A percentile compares a stretch with the other conserved stretches of the same genome.
phyloP scores from a whole-genome alignment of 2,329 filamentous ascomycete species.

The Didymella sp. region DNA sequence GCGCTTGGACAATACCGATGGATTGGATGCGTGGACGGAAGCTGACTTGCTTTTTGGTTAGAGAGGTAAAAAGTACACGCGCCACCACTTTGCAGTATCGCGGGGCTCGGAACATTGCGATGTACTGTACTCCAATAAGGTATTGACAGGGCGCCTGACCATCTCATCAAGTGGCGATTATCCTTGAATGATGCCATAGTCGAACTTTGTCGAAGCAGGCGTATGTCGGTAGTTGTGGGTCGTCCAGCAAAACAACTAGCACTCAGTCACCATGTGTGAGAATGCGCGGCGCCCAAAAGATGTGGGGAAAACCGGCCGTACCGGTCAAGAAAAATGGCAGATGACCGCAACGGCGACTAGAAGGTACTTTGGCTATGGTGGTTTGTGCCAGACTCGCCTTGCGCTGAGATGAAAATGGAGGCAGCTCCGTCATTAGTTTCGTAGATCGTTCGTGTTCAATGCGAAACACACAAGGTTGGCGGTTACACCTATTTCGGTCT shows the following conservation, averaged over 20 bases:
- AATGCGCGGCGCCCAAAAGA: not conserved
- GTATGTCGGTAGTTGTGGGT: not conserved
- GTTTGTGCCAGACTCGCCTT: slow-evolving; percentile 6
- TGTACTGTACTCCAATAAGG: not conserved
- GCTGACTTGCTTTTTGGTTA: slow-evolving; percentile 23
- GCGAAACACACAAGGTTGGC: slow-evolving; percentile 3
- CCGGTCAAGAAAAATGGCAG: slow-evolving; percentile 14
- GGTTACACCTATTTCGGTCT: not conserved
- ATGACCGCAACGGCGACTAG: slow-evolving; percentile 25
- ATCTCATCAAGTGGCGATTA: not conserved
- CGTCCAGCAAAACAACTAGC: not conserved
- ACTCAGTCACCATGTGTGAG: not conserved
- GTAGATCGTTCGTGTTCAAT: slow-evolving; percentile 14
- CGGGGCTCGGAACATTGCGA: slow-evolving; percentile 19
- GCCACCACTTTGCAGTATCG: slow-evolving; percentile 23
- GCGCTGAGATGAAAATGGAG: slow-evolving; percentile 4
- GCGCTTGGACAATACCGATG: slow-evolving; percentile 28
- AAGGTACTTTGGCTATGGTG: slow-evolving; percentile 7
- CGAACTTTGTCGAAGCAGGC: not conserved
- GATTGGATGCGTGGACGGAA: slow-evolving; percentile 18
- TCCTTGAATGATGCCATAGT: not conserved
- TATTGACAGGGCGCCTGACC: not conserved
- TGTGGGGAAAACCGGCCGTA: slow-evolving; percentile 9
- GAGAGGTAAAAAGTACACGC: slow-evolving; percentile 8
- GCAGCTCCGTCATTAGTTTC: slow-evolving; percentile 1